Conservation (phyloP, 2,329 filamentous ascomycete species). For the Decorospora gaudefroyi region DNA sequence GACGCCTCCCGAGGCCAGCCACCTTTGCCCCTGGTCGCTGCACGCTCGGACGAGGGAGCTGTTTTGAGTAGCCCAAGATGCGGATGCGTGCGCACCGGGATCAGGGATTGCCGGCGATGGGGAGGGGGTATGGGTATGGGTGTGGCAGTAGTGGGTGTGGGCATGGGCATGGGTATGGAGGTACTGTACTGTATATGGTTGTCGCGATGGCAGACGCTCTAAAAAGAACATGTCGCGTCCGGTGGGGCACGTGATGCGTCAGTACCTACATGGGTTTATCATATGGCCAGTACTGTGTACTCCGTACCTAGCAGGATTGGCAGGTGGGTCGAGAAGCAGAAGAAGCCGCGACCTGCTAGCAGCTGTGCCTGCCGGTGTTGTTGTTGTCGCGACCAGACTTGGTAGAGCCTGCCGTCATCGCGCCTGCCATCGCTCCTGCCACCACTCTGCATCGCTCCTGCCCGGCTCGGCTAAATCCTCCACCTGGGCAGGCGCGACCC, state of each 20-base stretch:
- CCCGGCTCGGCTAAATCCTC: constrained; percentile 34
- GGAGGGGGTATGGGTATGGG: constrained; percentile 5
- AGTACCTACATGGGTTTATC: too few relatives aligned
- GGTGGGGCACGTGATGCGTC: constrained; percentile 33
- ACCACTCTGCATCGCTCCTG: too few relatives aligned
- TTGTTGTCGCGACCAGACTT: not conserved
- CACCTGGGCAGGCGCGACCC: constrained; percentile 18
- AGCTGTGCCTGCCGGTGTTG: not conserved
- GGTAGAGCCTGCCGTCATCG: constrained; percentile 6
- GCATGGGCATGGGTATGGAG: not conserved
- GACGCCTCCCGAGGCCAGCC: constrained; percentile 38
- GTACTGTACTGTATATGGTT: not conserved
- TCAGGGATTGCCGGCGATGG: constrained; percentile 36
- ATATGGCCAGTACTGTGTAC: too few relatives aligned
- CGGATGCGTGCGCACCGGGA: constrained; percentile 34
- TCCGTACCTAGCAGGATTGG: too few relatives aligned
- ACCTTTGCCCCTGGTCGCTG: constrained; percentile 39
- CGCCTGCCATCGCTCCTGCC: constrained; percentile 2
- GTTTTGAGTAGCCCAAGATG: constrained; percentile 35
- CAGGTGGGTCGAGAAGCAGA: not conserved
- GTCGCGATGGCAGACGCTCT: too few relatives aligned
- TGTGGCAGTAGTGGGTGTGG: constrained; percentile 1
- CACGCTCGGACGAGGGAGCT: constrained; percentile 37
- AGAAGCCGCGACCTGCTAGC: not conserved
- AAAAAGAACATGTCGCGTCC: too few relatives aligned